phyloP scores from a whole-genome alignment of 2,329 filamentous ascomycete genomes.

The Aspergillus thermomutatus region DNA sequence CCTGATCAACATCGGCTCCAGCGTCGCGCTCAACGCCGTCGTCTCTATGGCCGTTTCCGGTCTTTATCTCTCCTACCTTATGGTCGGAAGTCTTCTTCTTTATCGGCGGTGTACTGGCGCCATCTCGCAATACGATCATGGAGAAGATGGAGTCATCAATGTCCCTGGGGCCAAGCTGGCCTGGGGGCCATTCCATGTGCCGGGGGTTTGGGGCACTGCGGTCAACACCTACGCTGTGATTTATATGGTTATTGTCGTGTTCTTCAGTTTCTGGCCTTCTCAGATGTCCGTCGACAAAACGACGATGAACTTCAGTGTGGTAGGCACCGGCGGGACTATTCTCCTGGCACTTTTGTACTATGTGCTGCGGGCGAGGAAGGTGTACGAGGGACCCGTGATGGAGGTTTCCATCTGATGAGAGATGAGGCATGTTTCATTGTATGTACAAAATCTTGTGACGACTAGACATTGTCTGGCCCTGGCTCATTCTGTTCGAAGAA shows the following conservation, averaged over 20 bases:
- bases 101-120: constrained; percentile 23
- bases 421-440: background rate
- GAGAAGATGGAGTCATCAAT: constrained; percentile 20
- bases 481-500: background rate
- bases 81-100: constrained; percentile 25
- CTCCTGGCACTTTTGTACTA: constrained; percentile 42
- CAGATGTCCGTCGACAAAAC: constrained; percentile 32
- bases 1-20: constrained; percentile 33
- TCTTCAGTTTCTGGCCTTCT: constrained; percentile 50
- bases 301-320: constrained; percentile 47
- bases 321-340: constrained; percentile 43
- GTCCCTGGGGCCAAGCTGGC: constrained; percentile 25
- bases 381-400: constrained; percentile 32
- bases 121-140: constrained; percentile 14
- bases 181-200: constrained; percentile 29
- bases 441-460: background rate
- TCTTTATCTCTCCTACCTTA: constrained; percentile 30
- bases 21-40: constrained; percentile 31
- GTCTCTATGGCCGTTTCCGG: constrained; percentile 32
- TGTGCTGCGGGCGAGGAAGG: constrained; percentile 28
- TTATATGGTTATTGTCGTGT: constrained; percentile 46
- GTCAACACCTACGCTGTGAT: constrained; percentile 44
- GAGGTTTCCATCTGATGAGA: constrained; percentile 7
- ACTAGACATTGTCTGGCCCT: background rate
- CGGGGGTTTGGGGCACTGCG: constrained; percentile 35